Conservation (phyloP, 495 filamentous ascomycete species). For the Hypoxylon rickii region DNA sequence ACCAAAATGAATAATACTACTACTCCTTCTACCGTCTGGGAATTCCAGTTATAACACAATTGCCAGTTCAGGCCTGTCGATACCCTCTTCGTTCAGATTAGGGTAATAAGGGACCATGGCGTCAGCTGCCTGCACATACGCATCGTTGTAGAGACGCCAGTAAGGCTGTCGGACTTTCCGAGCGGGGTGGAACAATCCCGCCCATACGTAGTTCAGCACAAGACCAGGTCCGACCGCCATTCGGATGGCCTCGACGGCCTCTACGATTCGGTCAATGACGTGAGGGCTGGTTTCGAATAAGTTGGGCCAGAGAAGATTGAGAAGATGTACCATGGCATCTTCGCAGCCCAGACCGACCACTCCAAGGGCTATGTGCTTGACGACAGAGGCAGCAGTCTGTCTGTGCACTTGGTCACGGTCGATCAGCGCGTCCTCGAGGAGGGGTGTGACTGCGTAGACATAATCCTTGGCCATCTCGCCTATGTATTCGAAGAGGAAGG, state of each 20-base stretch:
- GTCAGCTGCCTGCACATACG: slow-evolving; percentile 93
- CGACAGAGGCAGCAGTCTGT: slow-evolving; percentile 92
- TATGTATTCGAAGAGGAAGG: slow-evolving; percentile 98
- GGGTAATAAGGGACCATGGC: slow-evolving; percentile 96
- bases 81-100: slow-evolving; percentile 72
- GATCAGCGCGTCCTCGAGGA: slow-evolving; percentile 96
- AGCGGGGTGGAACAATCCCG: slow-evolving; percentile 94
- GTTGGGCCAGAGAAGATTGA: slow-evolving; percentile 95
- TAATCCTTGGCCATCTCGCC: slow-evolving; percentile 99
- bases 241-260: slow-evolving; percentile 94
- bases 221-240: slow-evolving; percentile 90
- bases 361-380: slow-evolving; percentile 95
- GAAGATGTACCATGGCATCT: slow-evolving; percentile 96
- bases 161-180: slow-evolving; percentile 92
- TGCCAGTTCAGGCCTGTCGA: slow-evolving; percentile 75
- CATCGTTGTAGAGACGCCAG: slow-evolving; percentile 94
- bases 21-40: neutral
- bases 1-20: slow-evolving; percentile 6
- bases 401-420: slow-evolving; percentile 98
- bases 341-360: slow-evolving; percentile 97
- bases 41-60: slow-evolving; percentile 73
- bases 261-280: slow-evolving; percentile 96
- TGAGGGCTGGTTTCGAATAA: slow-evolving; percentile 98
- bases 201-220: slow-evolving; percentile 97
- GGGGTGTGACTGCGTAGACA: slow-evolving; percentile 96